These are phyloP conservation scores for Gautieria morchelliformis DNA, from an alignment of 768 basidiomycete species.

Conservation along the genomic window DNA sequence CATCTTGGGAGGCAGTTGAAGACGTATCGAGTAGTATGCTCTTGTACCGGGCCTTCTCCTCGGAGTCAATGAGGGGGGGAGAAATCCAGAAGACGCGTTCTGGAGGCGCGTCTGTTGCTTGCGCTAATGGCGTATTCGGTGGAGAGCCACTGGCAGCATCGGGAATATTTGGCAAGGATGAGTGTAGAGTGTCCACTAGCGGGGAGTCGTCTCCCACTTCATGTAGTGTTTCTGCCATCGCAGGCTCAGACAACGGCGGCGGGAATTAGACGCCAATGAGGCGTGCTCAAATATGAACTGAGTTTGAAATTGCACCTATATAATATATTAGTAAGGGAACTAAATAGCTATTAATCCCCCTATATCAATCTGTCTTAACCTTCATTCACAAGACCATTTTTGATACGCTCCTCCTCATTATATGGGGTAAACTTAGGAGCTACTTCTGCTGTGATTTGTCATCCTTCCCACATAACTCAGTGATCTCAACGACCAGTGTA, in stretches of 20 bases:
- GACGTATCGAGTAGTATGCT: slow-evolving; percentile 22
- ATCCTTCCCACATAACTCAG: too few relatives aligned
- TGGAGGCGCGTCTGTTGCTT: background rate
- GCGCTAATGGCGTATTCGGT: background rate
- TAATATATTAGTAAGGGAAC: too few relatives aligned
- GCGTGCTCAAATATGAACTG: background rate
- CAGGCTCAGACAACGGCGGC: too few relatives aligned
- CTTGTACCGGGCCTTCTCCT: slow-evolving; percentile 34
- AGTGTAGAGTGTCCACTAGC: background rate
- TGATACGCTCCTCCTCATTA: too few relatives aligned
- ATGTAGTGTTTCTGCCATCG: background rate
- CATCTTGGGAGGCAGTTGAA: background rate
- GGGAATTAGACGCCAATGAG: background rate
- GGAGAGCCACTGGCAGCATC: background rate
- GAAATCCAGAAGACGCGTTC: slow-evolving; percentile 26
- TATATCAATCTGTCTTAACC: too few relatives aligned
- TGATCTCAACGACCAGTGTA: too few relatives aligned
- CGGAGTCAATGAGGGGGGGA: slow-evolving; percentile 28
- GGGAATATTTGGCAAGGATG: background rate
- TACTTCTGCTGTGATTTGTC: too few relatives aligned
- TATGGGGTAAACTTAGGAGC: too few relatives aligned
- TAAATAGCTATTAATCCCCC: too few relatives aligned
- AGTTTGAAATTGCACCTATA: background rate
- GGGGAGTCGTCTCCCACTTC: background rate
- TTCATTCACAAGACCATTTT: too few relatives aligned